phyloP scores from a whole-genome alignment of 371 early-diverging fungal species.

The Mortierella sp. region DNA sequence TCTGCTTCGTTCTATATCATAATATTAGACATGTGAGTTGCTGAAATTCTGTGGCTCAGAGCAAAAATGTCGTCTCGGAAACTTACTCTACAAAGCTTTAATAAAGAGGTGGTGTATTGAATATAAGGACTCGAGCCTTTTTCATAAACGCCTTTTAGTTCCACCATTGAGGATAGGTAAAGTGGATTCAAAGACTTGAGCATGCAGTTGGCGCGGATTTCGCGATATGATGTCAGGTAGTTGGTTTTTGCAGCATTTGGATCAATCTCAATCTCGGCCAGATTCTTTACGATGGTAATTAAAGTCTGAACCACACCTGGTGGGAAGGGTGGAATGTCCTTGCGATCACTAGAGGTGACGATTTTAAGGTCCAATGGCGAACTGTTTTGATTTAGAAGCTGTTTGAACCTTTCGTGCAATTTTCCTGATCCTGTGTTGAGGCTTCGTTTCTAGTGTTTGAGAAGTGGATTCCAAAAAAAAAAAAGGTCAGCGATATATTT shows the following conservation, averaged over 20 bases:
- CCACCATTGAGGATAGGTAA: constrained; percentile 44
- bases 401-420: constrained; percentile 66
- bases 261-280: constrained; percentile 47
- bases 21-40: background rate
- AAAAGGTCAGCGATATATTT: background rate
- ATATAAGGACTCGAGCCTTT: constrained; percentile 50
- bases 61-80: background rate
- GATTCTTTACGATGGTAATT: constrained; percentile 32
- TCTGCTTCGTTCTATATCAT: constrained; percentile 51
- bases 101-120: constrained; percentile 43
- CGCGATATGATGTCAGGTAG: constrained; percentile 50
- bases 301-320: constrained; percentile 23
- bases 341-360: constrained; percentile 52
- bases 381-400: constrained; percentile 65
- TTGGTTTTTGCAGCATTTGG: constrained; percentile 45
- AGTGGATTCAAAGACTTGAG: constrained; percentile 49
- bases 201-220: constrained; percentile 49
- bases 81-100: constrained; percentile 55
- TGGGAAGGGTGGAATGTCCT: constrained; percentile 49
- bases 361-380: constrained; percentile 62
- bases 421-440: constrained; percentile 69
- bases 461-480: background rate
- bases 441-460: constrained; percentile 63
- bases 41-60: background rate
- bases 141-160: constrained; percentile 48